Base-by-base conservation (phyloP, 805 yeast genomes). In the Monosporozyma servazzii region DNA sequence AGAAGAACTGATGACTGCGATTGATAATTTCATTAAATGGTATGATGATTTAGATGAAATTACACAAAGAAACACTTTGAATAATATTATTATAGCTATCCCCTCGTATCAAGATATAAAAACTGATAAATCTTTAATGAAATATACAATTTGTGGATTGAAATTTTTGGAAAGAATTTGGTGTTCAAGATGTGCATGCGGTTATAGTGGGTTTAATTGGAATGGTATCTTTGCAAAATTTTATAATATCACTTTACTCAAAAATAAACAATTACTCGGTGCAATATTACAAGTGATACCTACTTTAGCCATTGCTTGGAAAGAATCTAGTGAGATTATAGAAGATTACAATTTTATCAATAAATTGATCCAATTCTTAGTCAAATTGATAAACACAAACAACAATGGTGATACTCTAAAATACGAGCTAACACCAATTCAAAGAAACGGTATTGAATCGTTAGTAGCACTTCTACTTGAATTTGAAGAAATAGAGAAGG, bases 211-310 rank as follows among this genome's bases (percentile, higher is more conserved):
- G 11, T 51, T 51, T 30, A 54, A 52, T 41, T 54, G 57, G 57
- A 18, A 48, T 17, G 57, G 53, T 17, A 30, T 51, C 8, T 43
- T 46, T 36, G 49, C 49, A 7, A 54, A 50, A 23, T 18, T 52
- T 1, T 48, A 54, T 30, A 54, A 54, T 37, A 40, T 54, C 31
- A 21, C 40, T 18, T 47, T 54, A 8, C 30, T 54, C 9, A 52
- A 52, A 13, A 45, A 36, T 17, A 21, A 15, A 8, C 17, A 23
- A 4, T 9, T 54, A 13, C 49, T 40, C 13, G 46, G 23, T 6
- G 21, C 39, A 10, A 20, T 50, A 5, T 59, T 81, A 4, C 65
- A 70, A 48, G 54, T 80, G 0, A 75, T 82, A 54, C 75, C 73
- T 5, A 66, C 68, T 43, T 51, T 82, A 31, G 58, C 66, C 3